phyloP scores from a whole-genome alignment of 768 basidiomycete genomes.

The Gymnopilus junonius region DNA sequence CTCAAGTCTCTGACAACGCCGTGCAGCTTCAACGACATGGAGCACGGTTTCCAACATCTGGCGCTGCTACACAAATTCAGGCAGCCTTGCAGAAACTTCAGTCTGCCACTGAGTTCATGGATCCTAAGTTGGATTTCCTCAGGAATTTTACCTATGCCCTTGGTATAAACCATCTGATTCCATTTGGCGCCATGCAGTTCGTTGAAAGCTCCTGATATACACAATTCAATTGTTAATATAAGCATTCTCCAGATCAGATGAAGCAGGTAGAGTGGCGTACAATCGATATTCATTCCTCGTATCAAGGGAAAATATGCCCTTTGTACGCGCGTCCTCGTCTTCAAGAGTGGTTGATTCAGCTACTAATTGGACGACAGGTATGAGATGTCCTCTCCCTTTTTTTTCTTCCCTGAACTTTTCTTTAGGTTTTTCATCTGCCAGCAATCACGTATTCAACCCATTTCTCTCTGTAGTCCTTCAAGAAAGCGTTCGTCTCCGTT shows the following conservation, averaged over 20 bases:
- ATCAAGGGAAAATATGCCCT: not conserved
- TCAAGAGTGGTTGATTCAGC: not conserved
- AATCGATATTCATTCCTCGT: not conserved
- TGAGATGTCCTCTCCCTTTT: not conserved
- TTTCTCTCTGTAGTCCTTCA: not conserved
- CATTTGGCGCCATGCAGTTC: conserved; percentile 67
- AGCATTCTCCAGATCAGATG: not conserved
- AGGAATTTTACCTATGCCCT: conserved; percentile 59
- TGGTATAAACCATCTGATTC: conserved; percentile 60
- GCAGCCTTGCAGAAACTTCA: conserved; percentile 57
- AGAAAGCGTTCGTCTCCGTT: not conserved
- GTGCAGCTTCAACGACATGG: conserved; percentile 68
- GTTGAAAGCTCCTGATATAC: not conserved
- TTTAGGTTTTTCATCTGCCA: not conserved
- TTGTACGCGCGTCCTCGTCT: not conserved
- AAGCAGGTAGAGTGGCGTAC: not conserved
- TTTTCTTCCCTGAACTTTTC: not conserved
- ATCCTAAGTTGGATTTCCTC: conserved; percentile 58
- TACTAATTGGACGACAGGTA: not conserved
- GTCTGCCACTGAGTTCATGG: conserved; percentile 44
- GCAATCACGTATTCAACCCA: not conserved
- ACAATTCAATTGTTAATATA: not conserved
- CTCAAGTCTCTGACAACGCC: conserved; percentile 51
- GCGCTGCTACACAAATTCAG: conserved; percentile 45
- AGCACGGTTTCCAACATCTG: conserved; percentile 70